Evolutionary conservation across 169 alveolate genomes (phyloP), one percentile per base, ranked within the genome.

Genomic region (Cryptosporidium bovis): DNA sequence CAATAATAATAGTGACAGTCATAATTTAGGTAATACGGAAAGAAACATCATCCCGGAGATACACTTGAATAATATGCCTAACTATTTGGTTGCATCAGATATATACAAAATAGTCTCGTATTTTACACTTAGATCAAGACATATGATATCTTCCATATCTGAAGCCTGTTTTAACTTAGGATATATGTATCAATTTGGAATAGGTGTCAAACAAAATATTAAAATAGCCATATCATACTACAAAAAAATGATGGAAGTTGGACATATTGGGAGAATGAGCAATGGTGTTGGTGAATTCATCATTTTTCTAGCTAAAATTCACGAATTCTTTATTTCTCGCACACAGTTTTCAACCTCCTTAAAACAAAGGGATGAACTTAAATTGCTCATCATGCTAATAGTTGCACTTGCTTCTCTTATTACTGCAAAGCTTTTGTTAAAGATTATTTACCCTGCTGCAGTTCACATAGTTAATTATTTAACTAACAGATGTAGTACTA

Each of bases 151-250:
- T 20, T 48, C 64, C 12, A 27, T 77, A 15, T 77, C 87, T 34
- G 87, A 77, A 27, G 87, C 87, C 12, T 60, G 55, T 62, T 77
- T 77, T 29, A 77, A 77, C 51, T 29, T 77, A 6, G 87, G 66
- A 12, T 58, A 56, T 15, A 77, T 77, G 87, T n/a, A 50, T 48
- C 87, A 77, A 27, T 77, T 77, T 51, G 87, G 87, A 27, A 77
- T 77, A 7, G 87, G 87, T 15, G 36, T 60, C 13, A 44, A 40
- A 10, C 87, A 62, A 60, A 71, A 77, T 62, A 56, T 77, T 10
- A 34, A 60, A 20, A 20, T 77, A 27, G 87, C 87, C 6, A 40
- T 27, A 16, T 20, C 40, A 2, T 77, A 60, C 34, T 77, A 77
- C n/a, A 60, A 40, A 62, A 77, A 51, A 31, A 77, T 77, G 87